These are phyloP conservation scores for Diospyros lotus DNA, from an alignment of 148 eudicot genomes.

Conservation along the genomic window DNA sequence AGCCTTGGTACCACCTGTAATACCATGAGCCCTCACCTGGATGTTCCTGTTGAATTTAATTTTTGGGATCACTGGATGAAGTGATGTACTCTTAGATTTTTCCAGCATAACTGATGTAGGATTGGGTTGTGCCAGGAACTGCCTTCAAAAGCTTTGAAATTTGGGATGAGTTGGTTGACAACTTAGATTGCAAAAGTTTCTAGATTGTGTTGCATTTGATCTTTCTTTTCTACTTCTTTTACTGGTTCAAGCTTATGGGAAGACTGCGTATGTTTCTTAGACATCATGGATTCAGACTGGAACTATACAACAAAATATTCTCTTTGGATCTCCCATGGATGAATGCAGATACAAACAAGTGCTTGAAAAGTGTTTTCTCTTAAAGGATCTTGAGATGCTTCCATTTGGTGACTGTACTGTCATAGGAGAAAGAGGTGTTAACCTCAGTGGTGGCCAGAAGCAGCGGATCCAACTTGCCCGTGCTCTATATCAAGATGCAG, in stretches of 20 bases:
- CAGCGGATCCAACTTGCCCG: slow-evolving; percentile 56
- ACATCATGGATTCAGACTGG: slow-evolving; percentile 73
- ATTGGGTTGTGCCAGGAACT: too few relatives aligned
- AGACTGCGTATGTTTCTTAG: slow-evolving; percentile 59
- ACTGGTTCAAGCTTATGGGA: slow-evolving; percentile 48
- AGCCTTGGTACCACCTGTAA: too few relatives aligned
- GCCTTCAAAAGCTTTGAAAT: background rate
- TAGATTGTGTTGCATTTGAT: background rate
- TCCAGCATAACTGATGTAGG: too few relatives aligned
- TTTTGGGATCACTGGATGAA: too few relatives aligned
- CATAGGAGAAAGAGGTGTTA: slow-evolving; percentile 64
- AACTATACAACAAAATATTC: slow-evolving; percentile 54
- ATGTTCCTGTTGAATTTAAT: too few relatives aligned
- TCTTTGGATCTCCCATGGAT: slow-evolving; percentile 51
- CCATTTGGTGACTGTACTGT: slow-evolving; percentile 48
- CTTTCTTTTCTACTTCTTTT: slow-evolving; percentile 3
- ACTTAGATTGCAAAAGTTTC: background rate
- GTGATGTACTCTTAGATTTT: too few relatives aligned
- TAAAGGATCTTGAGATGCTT: slow-evolving; percentile 47
- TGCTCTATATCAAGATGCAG: slow-evolving; percentile 56
- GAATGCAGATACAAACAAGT: slow-evolving; percentile 32
- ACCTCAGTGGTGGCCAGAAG: slow-evolving; percentile 63
- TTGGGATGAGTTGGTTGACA: background rate
- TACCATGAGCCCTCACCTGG: too few relatives aligned
- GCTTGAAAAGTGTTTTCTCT: slow-evolving; percentile 35